Evolutionary conservation across 768 basidiomycete genomes (phyloP).

Genomic region (Pilatotrama ljubarskyi): DNA sequence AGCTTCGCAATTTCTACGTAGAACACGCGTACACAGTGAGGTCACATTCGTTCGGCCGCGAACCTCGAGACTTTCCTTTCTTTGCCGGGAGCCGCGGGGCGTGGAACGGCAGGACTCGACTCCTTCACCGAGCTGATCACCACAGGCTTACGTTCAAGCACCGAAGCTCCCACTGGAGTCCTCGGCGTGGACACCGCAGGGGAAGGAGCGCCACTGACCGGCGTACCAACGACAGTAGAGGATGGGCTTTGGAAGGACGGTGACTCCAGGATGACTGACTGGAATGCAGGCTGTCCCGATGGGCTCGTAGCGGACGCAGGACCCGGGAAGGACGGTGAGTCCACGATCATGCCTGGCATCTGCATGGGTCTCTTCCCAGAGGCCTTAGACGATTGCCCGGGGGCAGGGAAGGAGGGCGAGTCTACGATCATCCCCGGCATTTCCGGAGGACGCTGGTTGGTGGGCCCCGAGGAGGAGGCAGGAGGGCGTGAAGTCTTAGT

Average conservation of each 20-base stretch:
- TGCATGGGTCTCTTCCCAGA: conserved; percentile 1
- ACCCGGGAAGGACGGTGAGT: conserved; percentile 22
- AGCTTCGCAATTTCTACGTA: background rate
- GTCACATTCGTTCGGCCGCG: conserved; percentile 24
- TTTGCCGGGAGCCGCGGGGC: background rate
- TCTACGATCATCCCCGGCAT: background rate
- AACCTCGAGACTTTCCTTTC: conserved; percentile 30
- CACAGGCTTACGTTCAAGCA: conserved; percentile 22
- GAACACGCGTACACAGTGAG: background rate
- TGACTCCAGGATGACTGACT: conserved; percentile 19
- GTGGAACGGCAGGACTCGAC: conserved; percentile 1
- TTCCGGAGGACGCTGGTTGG: background rate
- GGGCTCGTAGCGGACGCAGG: background rate
- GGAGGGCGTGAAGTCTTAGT: conserved; percentile 11
- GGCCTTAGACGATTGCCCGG: background rate
- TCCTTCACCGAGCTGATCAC: conserved; percentile 24
- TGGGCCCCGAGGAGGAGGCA: background rate
- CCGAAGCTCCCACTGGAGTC: conserved; percentile 3
- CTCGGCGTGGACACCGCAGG: background rate
- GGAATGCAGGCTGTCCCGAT: background rate
- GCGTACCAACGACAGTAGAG: conserved; percentile 6
- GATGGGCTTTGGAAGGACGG: conserved; percentile 25
- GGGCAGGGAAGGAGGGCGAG: background rate
- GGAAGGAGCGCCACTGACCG: background rate
- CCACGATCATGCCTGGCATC: conserved; percentile 30